A percentile compares a stretch with the other conserved stretches of the same genome.
Evolutionary conservation across 2,329 filamentous ascomycete genomes (phyloP).

Genomic region (Penicillium rolfsii): DNA sequence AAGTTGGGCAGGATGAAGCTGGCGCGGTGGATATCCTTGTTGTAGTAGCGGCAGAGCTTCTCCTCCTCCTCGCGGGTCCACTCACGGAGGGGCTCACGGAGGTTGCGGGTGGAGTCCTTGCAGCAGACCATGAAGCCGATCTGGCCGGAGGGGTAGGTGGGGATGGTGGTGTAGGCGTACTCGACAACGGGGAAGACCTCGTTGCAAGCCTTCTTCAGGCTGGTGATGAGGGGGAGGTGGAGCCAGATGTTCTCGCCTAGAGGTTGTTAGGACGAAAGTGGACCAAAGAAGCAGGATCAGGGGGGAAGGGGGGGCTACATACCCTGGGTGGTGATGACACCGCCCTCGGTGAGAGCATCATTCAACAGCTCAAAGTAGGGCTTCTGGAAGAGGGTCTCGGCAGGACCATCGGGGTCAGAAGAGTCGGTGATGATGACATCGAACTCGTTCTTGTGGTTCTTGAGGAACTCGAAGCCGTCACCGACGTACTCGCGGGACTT

Average conservation of each 20-base stretch:
- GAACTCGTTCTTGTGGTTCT: constrained; percentile 94
- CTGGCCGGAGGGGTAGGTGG: constrained; percentile 97
- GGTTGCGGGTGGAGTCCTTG: constrained; percentile 85
- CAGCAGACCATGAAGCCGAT: constrained; percentile 99
- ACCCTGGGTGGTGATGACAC: constrained; percentile 99
- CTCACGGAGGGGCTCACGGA: constrained; percentile 79
- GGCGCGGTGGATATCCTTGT: constrained; percentile 92
- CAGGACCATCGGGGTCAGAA: constrained; percentile 94
- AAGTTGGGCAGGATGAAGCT: constrained; percentile 93
- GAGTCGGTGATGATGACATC: constrained; percentile 99
- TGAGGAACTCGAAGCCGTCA: constrained; percentile 98
- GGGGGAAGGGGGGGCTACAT: constrained; percentile 69
- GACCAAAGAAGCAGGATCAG: constrained; percentile 8
- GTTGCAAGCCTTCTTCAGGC: constrained; percentile 95
- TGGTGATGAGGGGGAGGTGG: constrained; percentile 87
- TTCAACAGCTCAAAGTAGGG: constrained; percentile 95
- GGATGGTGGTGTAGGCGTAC: constrained; percentile 98
- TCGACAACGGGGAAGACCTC: constrained; percentile 97
- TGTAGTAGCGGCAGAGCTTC: constrained; percentile 95
- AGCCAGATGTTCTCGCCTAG: constrained; percentile 99
- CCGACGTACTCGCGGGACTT: constrained; percentile 91
- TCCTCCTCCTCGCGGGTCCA: constrained; percentile 89
- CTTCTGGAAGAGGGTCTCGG: constrained; percentile 97
- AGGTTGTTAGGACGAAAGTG: neutral
- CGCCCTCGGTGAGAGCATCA: constrained; percentile 87